A percentile compares a stretch with the other conserved stretches of the same genome.
Conservation (phyloP, 495 filamentous ascomycete species). For the Tuber magnatum region DNA sequence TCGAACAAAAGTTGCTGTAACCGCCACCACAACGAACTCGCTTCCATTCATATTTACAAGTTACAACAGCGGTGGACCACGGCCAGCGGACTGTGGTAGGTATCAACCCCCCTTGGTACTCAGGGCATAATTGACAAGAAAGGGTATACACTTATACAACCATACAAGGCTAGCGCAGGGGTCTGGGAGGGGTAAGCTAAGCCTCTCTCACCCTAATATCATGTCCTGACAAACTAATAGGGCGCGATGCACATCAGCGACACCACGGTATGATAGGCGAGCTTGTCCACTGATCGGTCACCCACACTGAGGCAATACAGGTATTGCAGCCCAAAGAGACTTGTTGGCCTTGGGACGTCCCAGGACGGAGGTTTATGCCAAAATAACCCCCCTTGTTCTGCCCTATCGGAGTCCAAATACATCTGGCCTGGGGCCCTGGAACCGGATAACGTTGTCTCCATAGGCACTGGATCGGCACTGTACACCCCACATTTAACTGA, state of each 20-base stretch:
- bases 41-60: slow-evolving; percentile 36
- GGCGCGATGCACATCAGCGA: slow-evolving; percentile 28
- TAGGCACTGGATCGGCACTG: slow-evolving; percentile 40
- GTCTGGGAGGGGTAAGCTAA: slow-evolving; percentile 33
- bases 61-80: slow-evolving; percentile 28
- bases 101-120: background rate
- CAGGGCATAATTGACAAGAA: background rate
- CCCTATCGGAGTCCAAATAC: slow-evolving; percentile 38
- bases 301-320: background rate
- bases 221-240: slow-evolving; percentile 8
- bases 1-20: slow-evolving; percentile 18
- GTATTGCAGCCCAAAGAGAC: slow-evolving; percentile 40
- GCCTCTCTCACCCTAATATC: background rate
- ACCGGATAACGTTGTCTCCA: slow-evolving; percentile 41
- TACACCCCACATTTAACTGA: background rate
- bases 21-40: slow-evolving; percentile 26
- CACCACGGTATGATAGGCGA: slow-evolving; percentile 27
- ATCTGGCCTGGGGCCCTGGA: slow-evolving; percentile 37
- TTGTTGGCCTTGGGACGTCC: slow-evolving; percentile 41
- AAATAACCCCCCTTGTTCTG: slow-evolving; percentile 41
- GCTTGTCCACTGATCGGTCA: accelerated
- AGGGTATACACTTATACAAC: background rate
- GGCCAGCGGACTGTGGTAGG: slow-evolving; percentile 3
- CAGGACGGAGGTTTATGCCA: slow-evolving; percentile 43
- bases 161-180: background rate